Conservation (phyloP, 192 early-diverging fungal genomes). For the Coemansia furcata region DNA sequence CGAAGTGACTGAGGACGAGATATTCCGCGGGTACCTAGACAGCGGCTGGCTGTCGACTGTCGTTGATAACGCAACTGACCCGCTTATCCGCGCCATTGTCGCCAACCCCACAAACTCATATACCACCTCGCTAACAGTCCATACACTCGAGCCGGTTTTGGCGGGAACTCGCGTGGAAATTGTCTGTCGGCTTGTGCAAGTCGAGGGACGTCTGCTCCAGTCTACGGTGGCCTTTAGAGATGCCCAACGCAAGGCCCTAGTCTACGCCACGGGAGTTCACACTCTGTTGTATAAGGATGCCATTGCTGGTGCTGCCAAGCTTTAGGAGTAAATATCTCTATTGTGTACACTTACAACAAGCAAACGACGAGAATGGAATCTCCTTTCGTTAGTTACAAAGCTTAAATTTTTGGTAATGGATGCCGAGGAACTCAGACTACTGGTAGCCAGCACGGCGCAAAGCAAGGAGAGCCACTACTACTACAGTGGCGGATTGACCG, state of each 20-base stretch:
- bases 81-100: slow-evolving; percentile 3
- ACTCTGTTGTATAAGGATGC: slow-evolving; percentile 17
- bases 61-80: slow-evolving; percentile 19
- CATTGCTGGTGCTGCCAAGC: slow-evolving; percentile 4
- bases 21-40: slow-evolving; percentile 24
- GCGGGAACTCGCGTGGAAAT: slow-evolving; percentile 19
- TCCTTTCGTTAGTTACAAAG: not conserved
- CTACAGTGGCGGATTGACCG: slow-evolving; percentile 17
- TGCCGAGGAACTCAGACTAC: not conserved
- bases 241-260: not conserved
- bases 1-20: slow-evolving; percentile 28
- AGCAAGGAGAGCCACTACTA: slow-evolving; percentile 44
- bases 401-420: not conserved
- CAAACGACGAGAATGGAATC: too few species aligned
- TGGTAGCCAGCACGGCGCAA: not conserved
- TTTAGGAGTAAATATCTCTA: not conserved
- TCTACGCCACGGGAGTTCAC: slow-evolving; percentile 23
- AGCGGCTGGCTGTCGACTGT: slow-evolving; percentile 26
- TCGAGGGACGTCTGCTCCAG: slow-evolving; percentile 22
- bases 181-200: slow-evolving; percentile 21
- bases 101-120: not conserved
- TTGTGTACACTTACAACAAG: not conserved
- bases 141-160: slow-evolving; percentile 16
- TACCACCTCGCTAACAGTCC: slow-evolving; percentile 23
- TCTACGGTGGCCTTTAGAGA: slow-evolving; percentile 28